phyloP scores from a whole-genome alignment of 495 filamentous ascomycete genomes.

The Margaritispora aquatica region DNA sequence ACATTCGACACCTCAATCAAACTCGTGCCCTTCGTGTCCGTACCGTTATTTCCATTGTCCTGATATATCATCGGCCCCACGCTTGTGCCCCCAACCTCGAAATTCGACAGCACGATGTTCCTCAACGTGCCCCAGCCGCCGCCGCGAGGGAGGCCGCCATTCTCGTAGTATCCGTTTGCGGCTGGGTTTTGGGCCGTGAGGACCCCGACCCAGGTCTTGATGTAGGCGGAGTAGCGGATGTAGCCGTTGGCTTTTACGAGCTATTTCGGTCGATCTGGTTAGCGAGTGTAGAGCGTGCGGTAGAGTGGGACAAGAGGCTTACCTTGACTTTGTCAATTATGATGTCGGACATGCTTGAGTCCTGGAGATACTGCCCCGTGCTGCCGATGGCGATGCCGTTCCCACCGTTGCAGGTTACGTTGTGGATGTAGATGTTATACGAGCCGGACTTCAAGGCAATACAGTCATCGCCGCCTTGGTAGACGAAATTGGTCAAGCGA shows the following conservation, averaged over 20 bases:
- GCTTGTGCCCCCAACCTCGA: slow-evolving; percentile 39
- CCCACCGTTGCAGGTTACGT: slow-evolving; percentile 47
- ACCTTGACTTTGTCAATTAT: slow-evolving; percentile 40
- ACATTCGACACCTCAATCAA: slow-evolving; percentile 45
- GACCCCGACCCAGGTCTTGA: slow-evolving; percentile 52
- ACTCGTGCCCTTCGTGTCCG: slow-evolving; percentile 36
- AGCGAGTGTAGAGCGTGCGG: too few species aligned
- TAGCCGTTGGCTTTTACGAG: slow-evolving; percentile 34
- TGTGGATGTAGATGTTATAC: slow-evolving; percentile 44
- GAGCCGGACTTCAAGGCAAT: slow-evolving; percentile 52
- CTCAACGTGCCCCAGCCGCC: slow-evolving; percentile 44
- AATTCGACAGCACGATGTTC: slow-evolving; percentile 50
- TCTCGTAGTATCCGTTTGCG: slow-evolving; percentile 33
- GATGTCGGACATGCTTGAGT: slow-evolving; percentile 43
- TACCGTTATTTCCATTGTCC: slow-evolving; percentile 47
- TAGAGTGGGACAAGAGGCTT: too few species aligned
- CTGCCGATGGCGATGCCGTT: slow-evolving; percentile 53
- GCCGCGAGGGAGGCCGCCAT: slow-evolving; percentile 38
- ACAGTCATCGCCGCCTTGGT: slow-evolving; percentile 54
- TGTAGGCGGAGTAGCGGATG: slow-evolving; percentile 46
- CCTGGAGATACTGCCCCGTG: slow-evolving; percentile 52
- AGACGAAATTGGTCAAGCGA: slow-evolving; percentile 45
- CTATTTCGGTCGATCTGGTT: too few species aligned
- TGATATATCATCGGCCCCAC: slow-evolving; percentile 38
- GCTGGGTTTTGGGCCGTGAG: slow-evolving; percentile 33